Evolutionary conservation across 805 yeast species (phyloP).

Genomic region (Starmerella potacharoeniae): DNA sequence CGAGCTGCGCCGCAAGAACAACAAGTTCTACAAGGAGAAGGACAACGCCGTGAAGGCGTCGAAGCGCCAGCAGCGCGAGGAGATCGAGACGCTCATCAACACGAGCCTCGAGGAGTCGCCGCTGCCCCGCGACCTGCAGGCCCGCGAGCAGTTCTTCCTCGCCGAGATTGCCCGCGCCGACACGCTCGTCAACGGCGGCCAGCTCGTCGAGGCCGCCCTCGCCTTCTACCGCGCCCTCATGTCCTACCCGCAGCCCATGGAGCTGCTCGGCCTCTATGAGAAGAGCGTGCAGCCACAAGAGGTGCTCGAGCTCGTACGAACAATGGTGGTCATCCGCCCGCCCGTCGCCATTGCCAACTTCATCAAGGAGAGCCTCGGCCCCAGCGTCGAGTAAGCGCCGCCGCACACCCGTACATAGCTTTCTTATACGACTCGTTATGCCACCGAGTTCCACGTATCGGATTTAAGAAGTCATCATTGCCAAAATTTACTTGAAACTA

Average conservation of each 20-base stretch:
- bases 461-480: too few species aligned
- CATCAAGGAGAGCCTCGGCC: conserved; percentile 38
- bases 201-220: conserved; percentile 62
- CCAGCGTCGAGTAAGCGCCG: conserved; percentile 17
- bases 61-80: conserved; percentile 44
- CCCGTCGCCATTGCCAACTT: conserved; percentile 63
- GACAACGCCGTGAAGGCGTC: conserved; percentile 47
- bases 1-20: conserved; percentile 50
- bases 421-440: not conserved
- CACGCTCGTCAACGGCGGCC: conserved; percentile 58
- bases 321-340: conserved; percentile 84
- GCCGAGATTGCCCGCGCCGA: conserved; percentile 79
- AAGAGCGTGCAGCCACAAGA: conserved; percentile 65
- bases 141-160: conserved; percentile 71
- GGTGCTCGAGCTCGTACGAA: conserved; percentile 69
- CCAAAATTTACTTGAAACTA: too few species aligned
- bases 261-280: conserved; percentile 79
- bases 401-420: not conserved
- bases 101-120: conserved; percentile 62
- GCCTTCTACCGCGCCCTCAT: conserved; percentile 87
- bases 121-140: conserved; percentile 54
- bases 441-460: too few species aligned
- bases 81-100: conserved; percentile 49
- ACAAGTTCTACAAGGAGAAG: conserved; percentile 48
- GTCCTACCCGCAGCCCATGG: conserved; percentile 91